Base-by-base conservation (phyloP, 1,139 yeast genomes). In the Scheffersomyces lignicola region DNA sequence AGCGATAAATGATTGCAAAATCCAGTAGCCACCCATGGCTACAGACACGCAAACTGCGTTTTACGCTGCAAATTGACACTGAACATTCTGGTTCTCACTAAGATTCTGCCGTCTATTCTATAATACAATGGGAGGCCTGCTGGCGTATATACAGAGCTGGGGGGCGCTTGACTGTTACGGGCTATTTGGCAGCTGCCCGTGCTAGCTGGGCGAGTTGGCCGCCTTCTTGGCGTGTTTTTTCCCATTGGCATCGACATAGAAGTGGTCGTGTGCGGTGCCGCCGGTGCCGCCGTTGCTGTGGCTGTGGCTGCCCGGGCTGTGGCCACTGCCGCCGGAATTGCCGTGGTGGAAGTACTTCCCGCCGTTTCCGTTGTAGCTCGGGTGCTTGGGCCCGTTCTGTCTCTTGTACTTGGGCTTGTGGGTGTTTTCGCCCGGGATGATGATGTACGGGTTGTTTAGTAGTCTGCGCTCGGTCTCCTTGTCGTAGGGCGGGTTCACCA, bases 381-480 rank as follows among this genome's bases (percentile, higher is more conserved):
- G n/a, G n/a, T n/a, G n/a, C n/a, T n/a, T n/a, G n/a, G n/a, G 7
- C 10, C 29, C 20, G 31, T 12, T 30, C 20, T 25, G 33, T 34
- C 31, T 30, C 15, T 14, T 29, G 14, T 24, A 18, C 14, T 34
- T 24, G 12, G 23, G 21, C 12, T 26, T 26, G 16, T 24, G 29
- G 7, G 6, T 27, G 12, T 31, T 34, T 22, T 43, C 42, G 13
- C 52, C 58, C 1, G 65, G 65, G 20, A 58, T 40, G 17, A 60
- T 58, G 18, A 60, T 59, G 41, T 59, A 60, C 2, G 65, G 65
- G 31, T 60, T 60, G 42, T 60, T 60, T 36, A 60, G 47, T 18
- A 60, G 40, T 33, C 54, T 48, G 34, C 65, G 38, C 37, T 58
- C 63, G 4, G 60, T 56, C 35, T 59, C 65, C 39, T 52, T 54